Evolutionary conservation across 345 rosid species (phyloP).

Genomic region (Isatis tinctoria): DNA sequence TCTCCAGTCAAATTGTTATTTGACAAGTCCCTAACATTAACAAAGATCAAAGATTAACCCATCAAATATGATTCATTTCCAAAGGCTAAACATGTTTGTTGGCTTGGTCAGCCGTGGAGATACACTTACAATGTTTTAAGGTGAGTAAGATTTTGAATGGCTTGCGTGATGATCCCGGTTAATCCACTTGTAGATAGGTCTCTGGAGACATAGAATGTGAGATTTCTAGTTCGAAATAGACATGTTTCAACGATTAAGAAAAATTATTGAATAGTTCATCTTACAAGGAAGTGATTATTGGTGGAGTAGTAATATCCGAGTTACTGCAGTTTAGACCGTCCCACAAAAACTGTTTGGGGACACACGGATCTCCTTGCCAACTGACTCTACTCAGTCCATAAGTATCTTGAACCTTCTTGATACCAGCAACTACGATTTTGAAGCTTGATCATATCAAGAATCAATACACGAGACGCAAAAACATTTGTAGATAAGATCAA

Average conservation of each 20-base stretch:
- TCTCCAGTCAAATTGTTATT: slow-evolving; percentile 44
- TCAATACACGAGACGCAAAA: background rate
- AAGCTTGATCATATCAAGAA: background rate
- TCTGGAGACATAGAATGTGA: slow-evolving; percentile 2
- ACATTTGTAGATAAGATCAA: background rate
- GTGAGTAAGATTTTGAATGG: slow-evolving; percentile 30
- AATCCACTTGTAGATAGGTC: slow-evolving; percentile 41
- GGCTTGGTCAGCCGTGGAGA: background rate
- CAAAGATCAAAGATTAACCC: background rate
- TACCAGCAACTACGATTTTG: background rate
- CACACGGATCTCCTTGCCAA: slow-evolving; percentile 77
- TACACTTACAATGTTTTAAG: slow-evolving; percentile 39
- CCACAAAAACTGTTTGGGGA: slow-evolving; percentile 42
- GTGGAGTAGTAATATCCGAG: slow-evolving; percentile 3
- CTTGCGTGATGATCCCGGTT: slow-evolving; percentile 29
- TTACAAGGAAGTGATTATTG: slow-evolving; percentile 33
- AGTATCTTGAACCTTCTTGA: slow-evolving; percentile 23
- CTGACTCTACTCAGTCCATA: slow-evolving; percentile 32
- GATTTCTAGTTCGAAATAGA: background rate
- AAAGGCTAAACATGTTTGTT: background rate
- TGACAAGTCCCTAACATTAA: slow-evolving; percentile 50
- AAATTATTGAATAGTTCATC: background rate
- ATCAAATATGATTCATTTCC: background rate
- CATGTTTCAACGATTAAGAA: background rate
- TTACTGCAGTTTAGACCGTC: slow-evolving; percentile 46